Evolutionary conservation across 495 filamentous ascomycete species (phyloP).

Genomic region (Sphaerosporella brunnea): DNA sequence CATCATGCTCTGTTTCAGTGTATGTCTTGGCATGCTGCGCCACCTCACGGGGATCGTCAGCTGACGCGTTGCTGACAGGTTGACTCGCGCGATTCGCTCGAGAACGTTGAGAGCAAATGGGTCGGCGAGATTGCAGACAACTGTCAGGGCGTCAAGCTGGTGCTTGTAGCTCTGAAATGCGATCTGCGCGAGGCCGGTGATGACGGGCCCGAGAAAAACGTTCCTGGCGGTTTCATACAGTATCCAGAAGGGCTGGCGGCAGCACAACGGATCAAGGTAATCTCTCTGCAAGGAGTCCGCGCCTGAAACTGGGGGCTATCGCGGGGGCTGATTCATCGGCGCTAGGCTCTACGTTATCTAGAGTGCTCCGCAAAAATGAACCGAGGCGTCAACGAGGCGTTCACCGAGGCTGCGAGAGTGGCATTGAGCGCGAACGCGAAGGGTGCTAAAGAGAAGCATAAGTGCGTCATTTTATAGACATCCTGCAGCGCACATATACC

Average conservation of each 20-base stretch:
- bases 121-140: constrained; percentile 94
- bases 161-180: constrained; percentile 93
- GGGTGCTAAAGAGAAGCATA: constrained; percentile 29
- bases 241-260: constrained; percentile 89
- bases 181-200: constrained; percentile 65
- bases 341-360: constrained; percentile 72
- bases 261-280: constrained; percentile 60
- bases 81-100: constrained; percentile 85
- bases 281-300: no score
- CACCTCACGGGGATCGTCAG: no score
- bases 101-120: constrained; percentile 98
- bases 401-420: constrained; percentile 95
- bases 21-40: constrained; percentile 22
- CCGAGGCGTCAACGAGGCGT: constrained; percentile 91
- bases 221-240: constrained; percentile 46
- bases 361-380: constrained; percentile 98
- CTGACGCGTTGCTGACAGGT: constrained; percentile 38
- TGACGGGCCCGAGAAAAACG: constrained; percentile 33
- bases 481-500: no score
- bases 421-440: constrained; percentile 70
- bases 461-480: constrained; percentile 2
- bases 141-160: constrained; percentile 81
- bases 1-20: constrained; percentile 96
- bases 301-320: no score
- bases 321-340: background rate